Evolutionary conservation across 1,139 yeast species (phyloP).

Genomic region (Yamadazyma buinensis): DNA sequence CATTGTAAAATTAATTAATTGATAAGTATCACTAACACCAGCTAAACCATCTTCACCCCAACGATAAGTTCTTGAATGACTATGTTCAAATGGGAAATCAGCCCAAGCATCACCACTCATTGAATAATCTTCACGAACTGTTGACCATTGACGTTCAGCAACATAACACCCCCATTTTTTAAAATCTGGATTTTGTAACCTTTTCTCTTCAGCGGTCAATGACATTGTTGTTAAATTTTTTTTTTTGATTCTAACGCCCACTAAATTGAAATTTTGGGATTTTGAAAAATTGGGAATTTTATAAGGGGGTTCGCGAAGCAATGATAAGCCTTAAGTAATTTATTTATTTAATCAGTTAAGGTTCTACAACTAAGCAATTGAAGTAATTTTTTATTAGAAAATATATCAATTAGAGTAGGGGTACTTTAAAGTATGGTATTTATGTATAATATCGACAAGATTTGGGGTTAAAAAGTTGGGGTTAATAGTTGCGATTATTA

Average conservation of each 20-base stretch:
- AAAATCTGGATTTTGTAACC: constrained; percentile 63
- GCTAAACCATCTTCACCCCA: constrained; percentile 99
- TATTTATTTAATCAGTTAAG: too few relatives aligned
- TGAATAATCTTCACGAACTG: constrained; percentile 91
- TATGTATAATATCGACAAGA: too few relatives aligned
- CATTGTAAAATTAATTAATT: constrained; percentile 68
- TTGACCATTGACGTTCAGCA: constrained; percentile 92
- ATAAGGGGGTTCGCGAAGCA: constrained; percentile 4
- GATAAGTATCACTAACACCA: constrained; percentile 87
- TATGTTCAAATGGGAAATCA: constrained; percentile 84
- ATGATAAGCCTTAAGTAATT: background rate
- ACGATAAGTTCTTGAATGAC: constrained; percentile 77
- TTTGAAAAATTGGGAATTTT: too few relatives aligned
- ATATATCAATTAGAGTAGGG: too few relatives aligned
- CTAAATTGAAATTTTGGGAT: too few relatives aligned
- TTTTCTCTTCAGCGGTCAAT: constrained; percentile 60
- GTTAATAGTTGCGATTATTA: too few relatives aligned
- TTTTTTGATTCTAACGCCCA: too few relatives aligned
- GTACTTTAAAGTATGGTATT: too few relatives aligned
- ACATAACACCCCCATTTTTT: constrained; percentile 92
- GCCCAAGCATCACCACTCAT: constrained; percentile 90
- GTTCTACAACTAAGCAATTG: too few relatives aligned
- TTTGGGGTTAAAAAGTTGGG: too few relatives aligned
- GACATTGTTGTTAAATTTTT: too few relatives aligned
- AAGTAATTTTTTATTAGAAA: too few relatives aligned